Conservation (phyloP, 2,329 filamentous ascomycete genomes). For the Paramyrothecium roridum region DNA sequence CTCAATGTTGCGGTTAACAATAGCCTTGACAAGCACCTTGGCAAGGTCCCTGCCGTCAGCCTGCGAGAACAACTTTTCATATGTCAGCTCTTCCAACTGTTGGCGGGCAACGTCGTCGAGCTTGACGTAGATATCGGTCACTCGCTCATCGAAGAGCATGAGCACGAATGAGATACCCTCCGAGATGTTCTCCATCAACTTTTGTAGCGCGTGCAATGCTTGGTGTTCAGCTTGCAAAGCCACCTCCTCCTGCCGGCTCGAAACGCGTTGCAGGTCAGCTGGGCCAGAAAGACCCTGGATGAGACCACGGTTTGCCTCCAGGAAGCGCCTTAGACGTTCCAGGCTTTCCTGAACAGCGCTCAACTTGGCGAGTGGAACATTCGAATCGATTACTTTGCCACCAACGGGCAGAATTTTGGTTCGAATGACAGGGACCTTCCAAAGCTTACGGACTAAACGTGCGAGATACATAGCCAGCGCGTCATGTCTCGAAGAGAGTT, state of each 20-base stretch:
- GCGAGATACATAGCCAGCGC: slow-evolving; percentile 86
- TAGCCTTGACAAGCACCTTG: slow-evolving; percentile 92
- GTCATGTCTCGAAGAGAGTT: slow-evolving; percentile 83
- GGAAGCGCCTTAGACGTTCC: slow-evolving; percentile 74
- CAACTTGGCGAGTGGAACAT: slow-evolving; percentile 66
- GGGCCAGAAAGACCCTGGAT: slow-evolving; percentile 94
- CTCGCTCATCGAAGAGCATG: slow-evolving; percentile 89
- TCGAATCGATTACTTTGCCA: slow-evolving; percentile 62
- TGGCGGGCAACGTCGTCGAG: slow-evolving; percentile 69
- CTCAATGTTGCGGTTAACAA: slow-evolving; percentile 96
- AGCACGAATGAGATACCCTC: slow-evolving; percentile 96
- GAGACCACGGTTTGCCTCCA: slow-evolving; percentile 81
- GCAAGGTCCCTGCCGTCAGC: slow-evolving; percentile 80
- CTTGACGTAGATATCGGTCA: slow-evolving; percentile 80
- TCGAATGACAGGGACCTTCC: slow-evolving; percentile 74
- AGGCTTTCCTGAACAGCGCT: slow-evolving; percentile 76
- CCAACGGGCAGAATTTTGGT: slow-evolving; percentile 50
- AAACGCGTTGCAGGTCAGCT: slow-evolving; percentile 73
- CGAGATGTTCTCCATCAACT: slow-evolving; percentile 84
- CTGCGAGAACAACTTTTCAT: slow-evolving; percentile 81
- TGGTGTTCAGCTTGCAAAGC: slow-evolving; percentile 93
- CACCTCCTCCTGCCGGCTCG: slow-evolving; percentile 84
- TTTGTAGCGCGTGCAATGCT: slow-evolving; percentile 80
- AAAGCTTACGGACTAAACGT: slow-evolving; percentile 82
- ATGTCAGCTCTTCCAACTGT: slow-evolving; percentile 74